Conservation (phyloP, 2,329 filamentous ascomycete species). For the Paraphaeosphaeria sporulosa region DNA sequence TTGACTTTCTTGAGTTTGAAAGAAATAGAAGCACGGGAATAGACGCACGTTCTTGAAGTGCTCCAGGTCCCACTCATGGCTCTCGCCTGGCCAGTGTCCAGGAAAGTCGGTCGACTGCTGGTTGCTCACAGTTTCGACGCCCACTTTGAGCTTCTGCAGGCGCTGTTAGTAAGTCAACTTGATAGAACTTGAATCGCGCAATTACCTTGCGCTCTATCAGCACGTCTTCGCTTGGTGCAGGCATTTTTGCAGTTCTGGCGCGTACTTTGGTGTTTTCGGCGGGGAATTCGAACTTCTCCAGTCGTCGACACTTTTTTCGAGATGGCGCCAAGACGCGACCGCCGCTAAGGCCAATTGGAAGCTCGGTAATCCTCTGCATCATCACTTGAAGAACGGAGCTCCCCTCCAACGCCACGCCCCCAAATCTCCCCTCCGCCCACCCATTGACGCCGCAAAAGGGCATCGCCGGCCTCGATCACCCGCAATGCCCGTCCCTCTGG, state of each 20-base stretch:
- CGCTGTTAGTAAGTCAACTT: conserved; percentile 18
- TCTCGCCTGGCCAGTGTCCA: conserved; percentile 87
- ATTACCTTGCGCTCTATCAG: conserved; percentile 68
- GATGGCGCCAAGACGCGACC: conserved; percentile 33
- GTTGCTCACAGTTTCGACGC: conserved; percentile 88
- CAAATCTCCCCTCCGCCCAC: conserved; percentile 39
- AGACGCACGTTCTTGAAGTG: conserved; percentile 67
- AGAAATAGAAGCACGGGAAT: neutral
- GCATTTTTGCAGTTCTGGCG: conserved; percentile 49
- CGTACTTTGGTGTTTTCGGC: conserved; percentile 22
- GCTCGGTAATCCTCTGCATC: conserved; percentile 37
- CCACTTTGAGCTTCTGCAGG: conserved; percentile 80
- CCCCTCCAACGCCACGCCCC: conserved; percentile 43
- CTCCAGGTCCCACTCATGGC: conserved; percentile 79
- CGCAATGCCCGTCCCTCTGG: conserved; percentile 74
- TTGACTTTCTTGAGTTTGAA: neutral
- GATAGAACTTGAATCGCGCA: conserved; percentile 22
- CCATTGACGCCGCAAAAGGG: conserved; percentile 46
- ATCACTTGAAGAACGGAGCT: conserved; percentile 34
- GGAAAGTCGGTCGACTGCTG: conserved; percentile 92
- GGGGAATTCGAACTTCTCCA: conserved; percentile 26
- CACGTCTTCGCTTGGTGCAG: conserved; percentile 58
- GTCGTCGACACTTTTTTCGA: conserved; percentile 31
- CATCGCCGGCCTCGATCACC: conserved; percentile 35
- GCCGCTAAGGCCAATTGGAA: conserved; percentile 37